Conservation (phyloP, 2,329 filamentous ascomycete genomes). For the Talaromyces sp. region DNA sequence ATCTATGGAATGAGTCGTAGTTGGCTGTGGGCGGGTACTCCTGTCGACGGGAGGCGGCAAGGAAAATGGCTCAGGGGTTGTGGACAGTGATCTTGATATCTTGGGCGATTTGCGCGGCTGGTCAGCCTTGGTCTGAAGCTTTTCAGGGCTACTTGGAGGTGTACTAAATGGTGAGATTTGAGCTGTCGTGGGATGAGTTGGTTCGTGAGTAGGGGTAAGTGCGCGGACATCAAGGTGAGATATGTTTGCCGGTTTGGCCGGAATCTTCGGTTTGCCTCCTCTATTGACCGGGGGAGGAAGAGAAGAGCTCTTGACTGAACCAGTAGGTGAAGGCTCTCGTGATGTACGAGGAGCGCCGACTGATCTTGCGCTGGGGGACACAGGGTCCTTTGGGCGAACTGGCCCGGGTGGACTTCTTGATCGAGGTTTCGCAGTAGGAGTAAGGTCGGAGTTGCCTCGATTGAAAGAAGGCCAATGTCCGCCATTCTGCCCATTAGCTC, state of each 20-base stretch:
- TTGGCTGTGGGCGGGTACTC: conserved; percentile 21
- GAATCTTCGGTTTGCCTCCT: conserved; percentile 70
- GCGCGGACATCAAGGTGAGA: conserved; percentile 30
- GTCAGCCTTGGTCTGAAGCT: conserved; percentile 38
- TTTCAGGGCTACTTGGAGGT: conserved; percentile 71
- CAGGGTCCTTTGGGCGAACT: conserved; percentile 31
- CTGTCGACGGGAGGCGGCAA: conserved; percentile 31
- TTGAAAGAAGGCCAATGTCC: conserved; percentile 60
- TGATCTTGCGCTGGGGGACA: conserved; percentile 21
- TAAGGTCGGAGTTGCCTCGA: conserved; percentile 26
- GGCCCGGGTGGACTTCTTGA: conserved; percentile 18
- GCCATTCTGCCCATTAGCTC: conserved; percentile 51
- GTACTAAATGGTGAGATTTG: conserved; percentile 78
- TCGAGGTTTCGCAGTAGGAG: conserved; percentile 23
- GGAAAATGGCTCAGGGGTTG: conserved; percentile 27
- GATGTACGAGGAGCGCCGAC: conserved; percentile 9
- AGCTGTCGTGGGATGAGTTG: conserved; percentile 36
- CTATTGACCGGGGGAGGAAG: conserved; percentile 75
- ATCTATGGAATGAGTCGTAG: conserved; percentile 22
- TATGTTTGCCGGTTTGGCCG: conserved; percentile 43
- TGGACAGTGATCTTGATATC: conserved; percentile 24
- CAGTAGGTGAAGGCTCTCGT: conserved; percentile 24
- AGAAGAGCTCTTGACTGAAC: conserved; percentile 39
- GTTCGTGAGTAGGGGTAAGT: conserved; percentile 28
- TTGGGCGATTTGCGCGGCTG: conserved; percentile 8